A percentile compares a stretch with the other conserved stretches of the same genome.
These are phyloP conservation scores for Nitzschia inconspicua DNA, from an alignment of 108 stramenopile species.

Conservation along the genomic window DNA sequence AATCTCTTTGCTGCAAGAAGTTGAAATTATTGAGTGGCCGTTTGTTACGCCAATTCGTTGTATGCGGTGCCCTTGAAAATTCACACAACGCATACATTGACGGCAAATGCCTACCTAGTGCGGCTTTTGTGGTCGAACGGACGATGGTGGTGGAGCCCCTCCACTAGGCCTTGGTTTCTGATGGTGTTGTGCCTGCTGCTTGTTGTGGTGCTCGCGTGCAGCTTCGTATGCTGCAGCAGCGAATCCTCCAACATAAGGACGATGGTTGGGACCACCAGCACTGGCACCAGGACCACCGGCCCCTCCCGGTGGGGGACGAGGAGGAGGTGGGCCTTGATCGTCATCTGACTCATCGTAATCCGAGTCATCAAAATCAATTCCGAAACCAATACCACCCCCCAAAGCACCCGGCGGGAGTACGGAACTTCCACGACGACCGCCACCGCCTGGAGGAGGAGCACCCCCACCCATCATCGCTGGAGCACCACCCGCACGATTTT, in stretches of 20 bases:
- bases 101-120: no score
- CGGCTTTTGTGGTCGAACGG: no score
- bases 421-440: conserved; percentile 23
- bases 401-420: conserved; percentile 39
- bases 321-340: conserved; percentile 31
- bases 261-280: conserved; percentile 41
- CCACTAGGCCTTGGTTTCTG: not conserved
- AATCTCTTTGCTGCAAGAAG: no score
- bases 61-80: no score
- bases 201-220: conserved; percentile 56
- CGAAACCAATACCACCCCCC: conserved; percentile 46
- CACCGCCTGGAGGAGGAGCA: conserved; percentile 3
- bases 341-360: conserved; percentile 58
- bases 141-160: no score
- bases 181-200: conserved; percentile 5
- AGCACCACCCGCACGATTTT: not conserved
- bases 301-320: conserved; percentile 7
- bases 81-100: no score
- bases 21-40: no score
- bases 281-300: conserved; percentile 14
- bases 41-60: no score
- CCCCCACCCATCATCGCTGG: conserved; percentile 9
- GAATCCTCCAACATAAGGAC: conserved; percentile 81
- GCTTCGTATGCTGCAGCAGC: conserved; percentile 86
- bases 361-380: conserved; percentile 52